Conservation (phyloP, 208 protist species). For the Crithidia brevicula region DNA sequence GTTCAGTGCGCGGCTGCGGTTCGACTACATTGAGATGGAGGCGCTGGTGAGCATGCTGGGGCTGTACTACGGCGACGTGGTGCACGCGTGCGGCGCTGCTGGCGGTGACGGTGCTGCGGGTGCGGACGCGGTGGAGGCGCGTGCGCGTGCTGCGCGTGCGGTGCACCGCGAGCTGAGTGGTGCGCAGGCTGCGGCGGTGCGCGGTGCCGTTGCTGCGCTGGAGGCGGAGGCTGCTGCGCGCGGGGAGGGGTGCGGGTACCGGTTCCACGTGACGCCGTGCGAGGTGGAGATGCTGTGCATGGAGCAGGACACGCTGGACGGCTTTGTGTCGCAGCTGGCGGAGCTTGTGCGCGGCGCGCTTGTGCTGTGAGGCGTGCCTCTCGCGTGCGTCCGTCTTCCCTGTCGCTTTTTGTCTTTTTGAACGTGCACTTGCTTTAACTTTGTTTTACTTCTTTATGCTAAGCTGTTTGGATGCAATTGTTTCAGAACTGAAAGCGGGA, state of each 20-base stretch:
- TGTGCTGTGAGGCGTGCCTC: constrained; percentile 20
- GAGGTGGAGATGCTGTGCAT: constrained; percentile 83
- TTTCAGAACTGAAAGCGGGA: too few relatives aligned
- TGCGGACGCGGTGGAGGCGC: constrained; percentile 6
- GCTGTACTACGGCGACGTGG: constrained; percentile 77
- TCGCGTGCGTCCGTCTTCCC: background rate
- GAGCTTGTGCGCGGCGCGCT: constrained; percentile 33
- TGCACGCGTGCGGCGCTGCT: constrained; percentile 4
- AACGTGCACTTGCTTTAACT: too few relatives aligned
- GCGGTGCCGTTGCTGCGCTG: constrained; percentile 30
- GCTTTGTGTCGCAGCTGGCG: constrained; percentile 56
- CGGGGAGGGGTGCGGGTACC: constrained; percentile 18
- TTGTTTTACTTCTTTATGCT: too few relatives aligned
- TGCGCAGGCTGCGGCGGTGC: constrained; percentile 37
- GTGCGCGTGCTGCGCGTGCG: constrained; percentile 35
- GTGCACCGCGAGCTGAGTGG: constrained; percentile 40
- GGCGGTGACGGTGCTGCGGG: background rate
- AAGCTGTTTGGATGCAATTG: too few relatives aligned
- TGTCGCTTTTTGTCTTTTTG: too few relatives aligned
- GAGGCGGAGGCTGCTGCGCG: constrained; percentile 39
- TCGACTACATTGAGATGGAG: constrained; percentile 74
- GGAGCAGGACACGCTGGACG: constrained; percentile 58
- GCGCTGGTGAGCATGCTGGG: constrained; percentile 65
- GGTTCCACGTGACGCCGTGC: constrained; percentile 64
- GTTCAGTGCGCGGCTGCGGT: constrained; percentile 67